Percentiles rank a stretch among this genome's conserved stretches.
These are phyloP conservation scores for Parafenestella ontariensis DNA, from an alignment of 2,329 filamentous ascomycete species.

Conservation along the genomic window DNA sequence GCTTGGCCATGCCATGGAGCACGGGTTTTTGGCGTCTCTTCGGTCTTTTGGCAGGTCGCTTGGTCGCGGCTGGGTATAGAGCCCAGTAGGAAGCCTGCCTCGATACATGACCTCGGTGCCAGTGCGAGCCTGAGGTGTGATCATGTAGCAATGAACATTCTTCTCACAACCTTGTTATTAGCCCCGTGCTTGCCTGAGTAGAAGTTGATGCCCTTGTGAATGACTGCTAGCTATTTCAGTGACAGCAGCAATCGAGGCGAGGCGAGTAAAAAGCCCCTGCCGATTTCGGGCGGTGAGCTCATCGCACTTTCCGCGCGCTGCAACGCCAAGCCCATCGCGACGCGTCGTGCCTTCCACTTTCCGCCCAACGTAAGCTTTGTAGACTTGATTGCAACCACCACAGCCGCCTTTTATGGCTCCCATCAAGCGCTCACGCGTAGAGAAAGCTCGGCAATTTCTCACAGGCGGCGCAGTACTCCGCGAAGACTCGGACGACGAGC, in stretches of 20 bases:
- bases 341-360: conserved; percentile 35
- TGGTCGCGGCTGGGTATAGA: conserved; percentile 17
- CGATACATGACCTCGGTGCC: conserved; percentile 29
- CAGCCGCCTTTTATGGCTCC: conserved; percentile 46
- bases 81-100: conserved; percentile 17
- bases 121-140: conserved; percentile 37
- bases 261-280: conserved; percentile 1
- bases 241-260: background rate
- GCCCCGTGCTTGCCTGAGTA: background rate
- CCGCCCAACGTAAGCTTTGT: conserved; percentile 33
- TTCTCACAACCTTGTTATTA: conserved; percentile 8
- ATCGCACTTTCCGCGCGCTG: conserved; percentile 27
- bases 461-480: conserved; percentile 68
- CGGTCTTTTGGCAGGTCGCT: conserved; percentile 4
- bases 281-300: conserved; percentile 19
- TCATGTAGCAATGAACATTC: conserved; percentile 27
- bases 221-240: background rate
- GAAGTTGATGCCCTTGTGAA: background rate
- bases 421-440: conserved; percentile 49
- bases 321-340: conserved; percentile 39
- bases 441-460: conserved; percentile 59
- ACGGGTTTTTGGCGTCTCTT: conserved; percentile 36
- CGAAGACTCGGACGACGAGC: conserved; percentile 89
- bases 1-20: conserved; percentile 39
- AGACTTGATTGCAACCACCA: conserved; percentile 25